A percentile compares a stretch with the other conserved stretches of the same genome.
Evolutionary conservation across 208 protist genomes (phyloP).

Genomic region (Leishmania guyanensis): DNA sequence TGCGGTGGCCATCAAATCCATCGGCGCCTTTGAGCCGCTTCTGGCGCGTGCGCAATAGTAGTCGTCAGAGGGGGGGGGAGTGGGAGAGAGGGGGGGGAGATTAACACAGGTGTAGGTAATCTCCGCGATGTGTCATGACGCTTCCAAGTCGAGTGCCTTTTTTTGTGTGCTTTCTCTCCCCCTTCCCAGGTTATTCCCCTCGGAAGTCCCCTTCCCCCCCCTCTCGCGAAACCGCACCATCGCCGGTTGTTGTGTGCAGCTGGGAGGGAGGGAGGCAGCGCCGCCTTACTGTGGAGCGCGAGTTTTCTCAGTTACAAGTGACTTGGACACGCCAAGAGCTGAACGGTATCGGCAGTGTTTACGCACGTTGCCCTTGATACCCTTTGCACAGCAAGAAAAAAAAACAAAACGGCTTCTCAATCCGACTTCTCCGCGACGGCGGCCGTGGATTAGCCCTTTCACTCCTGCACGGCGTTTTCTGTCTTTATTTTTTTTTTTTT

Average conservation of each 20-base stretch:
- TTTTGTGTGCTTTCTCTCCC: slow-evolving; percentile 2
- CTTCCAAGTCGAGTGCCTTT: not conserved
- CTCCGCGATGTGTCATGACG: not conserved
- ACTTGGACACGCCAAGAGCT: not conserved
- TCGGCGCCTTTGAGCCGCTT: slow-evolving; percentile 78
- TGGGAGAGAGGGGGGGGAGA: not conserved
- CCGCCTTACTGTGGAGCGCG: not conserved
- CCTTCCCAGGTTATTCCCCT: not conserved
- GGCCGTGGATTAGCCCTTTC: not conserved
- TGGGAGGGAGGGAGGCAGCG: not conserved
- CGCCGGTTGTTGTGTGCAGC: not conserved
- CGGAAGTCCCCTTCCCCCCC: not conserved
- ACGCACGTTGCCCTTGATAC: not conserved
- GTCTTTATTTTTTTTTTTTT: not conserved
- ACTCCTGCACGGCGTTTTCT: not conserved
- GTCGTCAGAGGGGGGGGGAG: not conserved
- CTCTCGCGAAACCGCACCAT: not conserved
- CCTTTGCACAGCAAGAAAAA: not conserved
- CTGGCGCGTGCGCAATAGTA: slow-evolving; percentile 62
- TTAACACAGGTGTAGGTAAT: not conserved
- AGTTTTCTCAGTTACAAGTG: not conserved
- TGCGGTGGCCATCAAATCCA: slow-evolving; percentile 59
- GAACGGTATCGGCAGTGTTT: not conserved
- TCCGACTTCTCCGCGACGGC: not conserved
- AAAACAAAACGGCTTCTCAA: not conserved